Evolutionary conservation across 2,329 filamentous ascomycete genomes (phyloP), one percentile per base, ranked within the genome.

Genomic region (Pestalotiopsis fici): DNA sequence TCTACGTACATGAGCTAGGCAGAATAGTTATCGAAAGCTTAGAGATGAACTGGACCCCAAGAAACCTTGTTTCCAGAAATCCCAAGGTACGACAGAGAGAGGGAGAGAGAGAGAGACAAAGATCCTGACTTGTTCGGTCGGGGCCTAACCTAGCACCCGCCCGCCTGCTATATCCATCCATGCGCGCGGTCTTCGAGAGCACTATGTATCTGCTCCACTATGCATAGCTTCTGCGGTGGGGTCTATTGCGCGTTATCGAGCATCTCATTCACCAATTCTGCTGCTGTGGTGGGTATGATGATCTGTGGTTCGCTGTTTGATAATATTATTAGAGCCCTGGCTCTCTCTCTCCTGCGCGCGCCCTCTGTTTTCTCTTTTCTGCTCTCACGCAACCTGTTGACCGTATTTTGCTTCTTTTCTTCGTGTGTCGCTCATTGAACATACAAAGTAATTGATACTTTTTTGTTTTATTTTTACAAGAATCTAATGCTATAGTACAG

Each of bases 241-340:
- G 57, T 21, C n/a, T 18, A 27, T 59, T 59, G 57, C 57, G 57
- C 57, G 57, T 59, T 59, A 31, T 31, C 27, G 57, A 59, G 28
- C 25, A 59, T 27, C 28, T 59, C 57, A 59, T 59, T 59, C 57
- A 59, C 37, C 57, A 59, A 31, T 31, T 27, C 27, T 21, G 13
- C 31, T 31, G 27, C 31, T 31, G 28, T 57, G 57, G 57, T 59
- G 57, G 57, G 57, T 59, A 59, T 59, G 57, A 31, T 59, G 57
- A 35, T 59, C 57, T 59, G 28, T 31, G 43, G 43, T 59, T 21
- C 28, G 57, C 57, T 59, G 57, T 59, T 59, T 59, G 57, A 59
- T 59, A 59, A 59, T 59, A 59, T 59, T 59, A 59, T 35, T 35
- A 35, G 31, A 27, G 31, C 5, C 25, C 25, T 31, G 57, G 31